phyloP scores from a whole-genome alignment of 1,284 basidiomycete genomes.

The Papiliotrema flavescens region DNA sequence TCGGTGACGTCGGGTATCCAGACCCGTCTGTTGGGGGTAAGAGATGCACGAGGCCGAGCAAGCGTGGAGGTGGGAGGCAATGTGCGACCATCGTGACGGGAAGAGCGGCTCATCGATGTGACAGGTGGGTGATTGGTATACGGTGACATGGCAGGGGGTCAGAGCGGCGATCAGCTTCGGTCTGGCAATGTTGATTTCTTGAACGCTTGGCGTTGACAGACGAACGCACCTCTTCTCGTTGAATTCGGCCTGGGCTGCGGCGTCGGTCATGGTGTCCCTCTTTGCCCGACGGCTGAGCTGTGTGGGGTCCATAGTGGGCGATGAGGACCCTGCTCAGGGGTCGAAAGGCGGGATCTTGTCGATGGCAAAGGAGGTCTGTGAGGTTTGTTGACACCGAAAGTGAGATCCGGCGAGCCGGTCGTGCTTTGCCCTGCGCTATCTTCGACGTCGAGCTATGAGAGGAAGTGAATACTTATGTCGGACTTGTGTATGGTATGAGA shows the following conservation, averaged over 20 bases:
- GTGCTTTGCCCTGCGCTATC: too few species aligned
- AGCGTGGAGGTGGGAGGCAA: neutral
- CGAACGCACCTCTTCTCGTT: constrained; percentile 75
- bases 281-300: constrained; percentile 30
- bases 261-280: constrained; percentile 49
- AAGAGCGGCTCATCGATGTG: neutral
- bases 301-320: constrained; percentile 34
- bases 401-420: too few species aligned
- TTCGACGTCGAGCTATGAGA: too few species aligned
- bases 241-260: constrained; percentile 89
- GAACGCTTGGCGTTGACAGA: neutral
- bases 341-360: neutral
- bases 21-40: constrained; percentile 35
- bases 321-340: neutral
- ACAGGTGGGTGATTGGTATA: neutral
- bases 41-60: neutral
- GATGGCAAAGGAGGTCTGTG: neutral
- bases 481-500: too few species aligned
- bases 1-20: constrained; percentile 45
- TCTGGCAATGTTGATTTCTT: neutral
- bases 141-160: neutral
- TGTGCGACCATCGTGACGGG: neutral
- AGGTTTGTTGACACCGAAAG: too few species aligned
- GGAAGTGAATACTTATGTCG: too few species aligned
- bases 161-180: neutral